Conservation (phyloP, 495 filamentous ascomycete species). For the Podospora appendiculata region DNA sequence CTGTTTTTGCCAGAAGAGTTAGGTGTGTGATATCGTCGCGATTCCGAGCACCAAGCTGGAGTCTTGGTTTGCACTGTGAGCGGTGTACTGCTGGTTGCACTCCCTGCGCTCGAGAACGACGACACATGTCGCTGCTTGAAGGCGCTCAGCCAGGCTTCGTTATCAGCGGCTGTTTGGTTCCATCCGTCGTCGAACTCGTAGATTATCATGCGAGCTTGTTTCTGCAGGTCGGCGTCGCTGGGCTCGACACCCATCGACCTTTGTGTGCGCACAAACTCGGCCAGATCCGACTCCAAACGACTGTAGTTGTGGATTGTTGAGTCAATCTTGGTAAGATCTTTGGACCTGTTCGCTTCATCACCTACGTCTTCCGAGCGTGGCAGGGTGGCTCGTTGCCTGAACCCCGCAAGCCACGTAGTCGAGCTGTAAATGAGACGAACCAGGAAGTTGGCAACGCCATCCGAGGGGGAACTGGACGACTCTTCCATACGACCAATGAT, state of each 20-base stretch:
- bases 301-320: slow-evolving; percentile 44
- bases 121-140: slow-evolving; percentile 34
- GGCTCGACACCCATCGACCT: slow-evolving; percentile 43
- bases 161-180: slow-evolving; percentile 68
- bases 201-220: slow-evolving; percentile 54
- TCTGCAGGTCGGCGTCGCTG: slow-evolving; percentile 55
- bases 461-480: slow-evolving; percentile 33
- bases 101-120: slow-evolving; percentile 1
- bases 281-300: slow-evolving; percentile 53
- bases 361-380: slow-evolving; percentile 42
- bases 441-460: slow-evolving; percentile 39
- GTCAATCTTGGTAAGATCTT: slow-evolving; percentile 43
- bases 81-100: slow-evolving; percentile 7
- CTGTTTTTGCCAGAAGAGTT: no score
- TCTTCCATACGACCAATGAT: slow-evolving; percentile 43
- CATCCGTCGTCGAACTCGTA: slow-evolving; percentile 60
- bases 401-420: slow-evolving; percentile 37
- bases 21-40: no score
- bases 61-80: slow-evolving; percentile 4
- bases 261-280: slow-evolving; percentile 44
- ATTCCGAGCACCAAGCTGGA: no score
- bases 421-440: slow-evolving; percentile 35
- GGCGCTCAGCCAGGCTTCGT: slow-evolving; percentile 48
- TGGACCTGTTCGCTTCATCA: slow-evolving; percentile 36
- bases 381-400: slow-evolving; percentile 40